phyloP scores from a whole-genome alignment of 768 basidiomycete species.

The Fomitopsis serialis region DNA sequence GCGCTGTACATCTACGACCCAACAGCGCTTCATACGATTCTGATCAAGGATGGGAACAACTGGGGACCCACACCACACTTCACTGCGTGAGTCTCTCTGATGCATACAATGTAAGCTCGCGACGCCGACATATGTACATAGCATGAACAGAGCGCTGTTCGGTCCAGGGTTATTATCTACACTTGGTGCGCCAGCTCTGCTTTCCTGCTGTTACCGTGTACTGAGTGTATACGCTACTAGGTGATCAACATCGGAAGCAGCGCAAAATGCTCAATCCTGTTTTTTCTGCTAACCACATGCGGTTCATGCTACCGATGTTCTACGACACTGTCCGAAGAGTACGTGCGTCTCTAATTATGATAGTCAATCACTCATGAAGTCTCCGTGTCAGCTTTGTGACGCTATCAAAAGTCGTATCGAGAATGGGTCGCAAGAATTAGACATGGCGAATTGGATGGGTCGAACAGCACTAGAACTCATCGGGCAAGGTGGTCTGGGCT shows the following conservation, averaged over 20 bases:
- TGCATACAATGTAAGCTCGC: background rate
- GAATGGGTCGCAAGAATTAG: background rate
- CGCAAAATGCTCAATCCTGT: slow-evolving; percentile 16
- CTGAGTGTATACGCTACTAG: background rate
- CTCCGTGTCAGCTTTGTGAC: slow-evolving; percentile 4
- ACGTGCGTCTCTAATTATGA: background rate
- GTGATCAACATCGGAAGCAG: slow-evolving; percentile 12
- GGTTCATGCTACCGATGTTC: slow-evolving; percentile 13
- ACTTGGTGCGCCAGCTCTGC: background rate
- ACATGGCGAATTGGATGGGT: slow-evolving; percentile 15
- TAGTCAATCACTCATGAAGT: background rate
- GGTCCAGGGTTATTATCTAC: slow-evolving; percentile 15
- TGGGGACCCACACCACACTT: slow-evolving; percentile 8
- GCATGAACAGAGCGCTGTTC: background rate
- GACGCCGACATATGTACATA: background rate
- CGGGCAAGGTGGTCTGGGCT: slow-evolving; percentile 20
- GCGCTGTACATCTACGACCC: slow-evolving; percentile 23
- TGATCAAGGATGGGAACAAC: slow-evolving; percentile 13
- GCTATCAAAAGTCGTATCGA: slow-evolving; percentile 1
- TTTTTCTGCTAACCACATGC: slow-evolving; percentile 13
- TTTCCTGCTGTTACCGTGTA: background rate
- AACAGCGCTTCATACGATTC: slow-evolving; percentile 12
- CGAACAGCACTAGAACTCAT: slow-evolving; percentile 20
- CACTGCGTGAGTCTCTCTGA: background rate
- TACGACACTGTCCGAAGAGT: slow-evolving; percentile 6